phyloP scores from a whole-genome alignment of 192 early-diverging fungal genomes.

The Coemansia sp. region DNA sequence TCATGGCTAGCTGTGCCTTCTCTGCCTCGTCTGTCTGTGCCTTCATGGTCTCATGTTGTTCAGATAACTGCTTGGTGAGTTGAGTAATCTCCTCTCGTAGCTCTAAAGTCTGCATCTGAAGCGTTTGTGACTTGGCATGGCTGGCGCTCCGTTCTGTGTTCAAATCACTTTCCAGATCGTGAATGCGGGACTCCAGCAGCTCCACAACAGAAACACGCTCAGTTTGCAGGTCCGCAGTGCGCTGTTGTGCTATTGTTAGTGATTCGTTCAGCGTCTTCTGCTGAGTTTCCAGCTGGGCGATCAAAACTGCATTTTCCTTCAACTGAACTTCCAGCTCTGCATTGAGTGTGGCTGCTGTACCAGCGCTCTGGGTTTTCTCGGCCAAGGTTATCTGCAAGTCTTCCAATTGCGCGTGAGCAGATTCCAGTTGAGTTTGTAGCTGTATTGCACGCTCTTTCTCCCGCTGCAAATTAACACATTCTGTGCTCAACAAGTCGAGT shows the following conservation, averaged over 20 bases:
- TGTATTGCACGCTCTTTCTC: conserved; percentile 6
- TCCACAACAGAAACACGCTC: not conserved
- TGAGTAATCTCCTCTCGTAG: too few relatives aligned
- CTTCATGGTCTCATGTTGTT: too few relatives aligned
- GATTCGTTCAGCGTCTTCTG: not conserved
- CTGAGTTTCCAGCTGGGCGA: conserved; percentile 4
- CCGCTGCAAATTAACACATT: not conserved
- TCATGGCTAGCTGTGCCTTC: too few relatives aligned
- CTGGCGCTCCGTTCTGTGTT: not conserved
- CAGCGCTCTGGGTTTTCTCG: not conserved
- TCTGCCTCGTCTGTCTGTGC: not conserved
- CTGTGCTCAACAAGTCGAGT: not conserved
- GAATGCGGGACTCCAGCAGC: not conserved
- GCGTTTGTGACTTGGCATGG: not conserved
- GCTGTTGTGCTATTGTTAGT: not conserved
- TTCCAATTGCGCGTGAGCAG: not conserved
- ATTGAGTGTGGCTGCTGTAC: not conserved
- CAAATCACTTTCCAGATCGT: conserved; percentile 1
- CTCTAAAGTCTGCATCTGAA: not conserved
- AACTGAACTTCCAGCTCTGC: conserved; percentile 9
- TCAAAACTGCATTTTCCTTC: not conserved
- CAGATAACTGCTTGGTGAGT: too few relatives aligned
- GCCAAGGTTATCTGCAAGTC: conserved; percentile 1
- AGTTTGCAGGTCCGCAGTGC: not conserved
- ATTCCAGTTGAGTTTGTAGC: conserved; percentile 11